Percentiles rank a stretch among this genome's conserved stretches.
phyloP scores from a whole-genome alignment of 768 basidiomycete genomes.

The Boletellus ananas region DNA sequence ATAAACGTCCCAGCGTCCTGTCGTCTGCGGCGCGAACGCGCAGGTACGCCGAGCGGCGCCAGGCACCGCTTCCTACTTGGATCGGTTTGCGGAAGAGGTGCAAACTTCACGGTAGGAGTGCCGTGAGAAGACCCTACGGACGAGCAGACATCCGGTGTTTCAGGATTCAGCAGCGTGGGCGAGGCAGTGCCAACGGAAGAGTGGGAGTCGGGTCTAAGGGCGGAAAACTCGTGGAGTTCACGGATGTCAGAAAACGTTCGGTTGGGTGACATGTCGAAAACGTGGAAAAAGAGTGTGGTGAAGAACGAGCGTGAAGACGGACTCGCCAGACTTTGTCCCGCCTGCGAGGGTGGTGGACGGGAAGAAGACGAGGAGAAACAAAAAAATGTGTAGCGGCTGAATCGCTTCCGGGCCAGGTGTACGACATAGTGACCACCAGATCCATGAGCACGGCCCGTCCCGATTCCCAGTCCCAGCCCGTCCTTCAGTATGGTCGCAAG shows the following conservation, averaged over 20 bases:
- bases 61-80: slow-evolving; percentile 47
- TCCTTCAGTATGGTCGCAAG: slow-evolving; percentile 50
- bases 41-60: slow-evolving; percentile 54
- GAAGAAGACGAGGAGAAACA: not conserved
- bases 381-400: not conserved
- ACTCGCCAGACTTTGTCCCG: slow-evolving; percentile 1
- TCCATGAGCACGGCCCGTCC: slow-evolving; percentile 58
- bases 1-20: slow-evolving; percentile 20
- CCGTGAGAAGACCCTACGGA: slow-evolving; percentile 15
- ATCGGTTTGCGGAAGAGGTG: slow-evolving; percentile 53
- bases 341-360: slow-evolving; percentile 14
- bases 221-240: slow-evolving; percentile 17
- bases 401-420: not conserved
- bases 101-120: slow-evolving; percentile 47
- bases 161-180: slow-evolving; percentile 9
- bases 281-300: slow-evolving; percentile 20
- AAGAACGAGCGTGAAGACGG: slow-evolving; percentile 18
- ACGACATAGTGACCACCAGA: slow-evolving; percentile 1
- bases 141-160: slow-evolving; percentile 12
- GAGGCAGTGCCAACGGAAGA: slow-evolving; percentile 15
- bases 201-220: slow-evolving; percentile 10
- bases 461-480: slow-evolving; percentile 50
- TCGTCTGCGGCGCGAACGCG: slow-evolving; percentile 30
- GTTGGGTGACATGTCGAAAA: slow-evolving; percentile 11
- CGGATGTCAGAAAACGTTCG: slow-evolving; percentile 9